Evolutionary conservation across 2,329 filamentous ascomycete species (phyloP).

Genomic region (Teratosphaeria destructans): DNA sequence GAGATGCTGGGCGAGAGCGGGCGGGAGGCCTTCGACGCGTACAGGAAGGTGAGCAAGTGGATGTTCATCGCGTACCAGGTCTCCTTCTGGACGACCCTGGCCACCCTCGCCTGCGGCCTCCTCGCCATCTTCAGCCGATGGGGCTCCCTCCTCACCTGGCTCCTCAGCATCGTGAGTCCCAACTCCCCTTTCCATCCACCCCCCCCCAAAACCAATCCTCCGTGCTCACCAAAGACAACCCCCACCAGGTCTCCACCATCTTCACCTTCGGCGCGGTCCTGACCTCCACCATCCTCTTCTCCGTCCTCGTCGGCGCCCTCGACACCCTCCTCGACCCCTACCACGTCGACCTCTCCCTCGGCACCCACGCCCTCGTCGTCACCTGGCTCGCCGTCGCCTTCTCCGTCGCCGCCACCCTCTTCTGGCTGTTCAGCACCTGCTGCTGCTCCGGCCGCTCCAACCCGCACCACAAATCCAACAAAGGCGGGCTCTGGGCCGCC

Average conservation of each 20-base stretch:
- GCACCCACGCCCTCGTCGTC: constrained; percentile 57
- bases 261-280: constrained; percentile 56
- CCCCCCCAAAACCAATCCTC: background rate
- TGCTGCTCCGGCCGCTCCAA: constrained; percentile 66
- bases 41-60: constrained; percentile 66
- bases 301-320: constrained; percentile 58
- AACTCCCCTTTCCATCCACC: constrained; percentile 14
- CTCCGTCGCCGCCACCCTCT: constrained; percentile 62
- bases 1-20: constrained; percentile 54
- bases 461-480: constrained; percentile 34
- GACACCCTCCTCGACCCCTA: constrained; percentile 59
- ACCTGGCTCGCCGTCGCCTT: constrained; percentile 76
- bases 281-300: constrained; percentile 65
- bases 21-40: constrained; percentile 57
- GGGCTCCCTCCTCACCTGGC: constrained; percentile 71
- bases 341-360: constrained; percentile 56
- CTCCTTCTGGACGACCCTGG: constrained; percentile 56
- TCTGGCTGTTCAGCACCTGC: constrained; percentile 89
- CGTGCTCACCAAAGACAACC: background rate
- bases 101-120: constrained; percentile 68
- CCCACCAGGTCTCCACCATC: constrained; percentile 37
- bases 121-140: constrained; percentile 74
- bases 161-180: constrained; percentile 56
- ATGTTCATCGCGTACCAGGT: constrained; percentile 73
- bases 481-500: constrained; percentile 24